Evolutionary conservation across 192 early-diverging fungal species (phyloP).

Genomic region (Rhizophagus sp.): DNA sequence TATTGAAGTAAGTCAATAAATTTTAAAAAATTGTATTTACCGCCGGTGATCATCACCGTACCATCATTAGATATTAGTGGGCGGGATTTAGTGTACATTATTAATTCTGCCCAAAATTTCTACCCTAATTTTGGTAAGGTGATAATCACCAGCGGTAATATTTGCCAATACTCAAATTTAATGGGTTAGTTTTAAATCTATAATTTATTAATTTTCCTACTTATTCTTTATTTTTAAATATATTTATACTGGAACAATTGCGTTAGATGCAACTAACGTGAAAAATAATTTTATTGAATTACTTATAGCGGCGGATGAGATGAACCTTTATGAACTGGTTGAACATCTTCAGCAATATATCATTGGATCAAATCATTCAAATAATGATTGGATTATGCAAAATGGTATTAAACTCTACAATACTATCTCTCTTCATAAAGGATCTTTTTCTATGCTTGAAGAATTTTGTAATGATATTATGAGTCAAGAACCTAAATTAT

Average conservation of each 20-base stretch:
- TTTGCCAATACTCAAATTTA: too few relatives aligned
- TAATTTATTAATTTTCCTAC: too few relatives aligned
- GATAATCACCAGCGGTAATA: too few relatives aligned
- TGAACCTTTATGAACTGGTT: neutral
- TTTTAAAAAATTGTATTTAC: too few relatives aligned
- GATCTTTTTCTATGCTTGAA: neutral
- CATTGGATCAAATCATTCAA: neutral
- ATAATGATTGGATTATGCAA: neutral
- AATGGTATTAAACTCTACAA: neutral
- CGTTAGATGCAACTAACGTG: neutral
- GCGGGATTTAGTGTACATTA: too few relatives aligned
- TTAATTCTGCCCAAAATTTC: too few relatives aligned
- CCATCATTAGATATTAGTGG: too few relatives aligned
- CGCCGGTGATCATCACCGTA: too few relatives aligned
- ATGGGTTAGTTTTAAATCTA: neutral
- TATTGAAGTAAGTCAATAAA: conserved; percentile 6
- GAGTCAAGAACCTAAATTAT: neutral
- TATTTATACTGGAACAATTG: conserved; percentile 2
- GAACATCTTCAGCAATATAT: conserved; percentile 1
- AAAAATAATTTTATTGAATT: neutral
- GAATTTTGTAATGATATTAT: neutral
- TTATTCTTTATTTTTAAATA: neutral
- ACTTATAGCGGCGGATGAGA: conserved; percentile 13
- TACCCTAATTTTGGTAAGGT: too few relatives aligned
- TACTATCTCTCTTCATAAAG: neutral